Base-by-base conservation (phyloP, 768 basidiomycete species). In the Gloeophyllum trabeum region DNA sequence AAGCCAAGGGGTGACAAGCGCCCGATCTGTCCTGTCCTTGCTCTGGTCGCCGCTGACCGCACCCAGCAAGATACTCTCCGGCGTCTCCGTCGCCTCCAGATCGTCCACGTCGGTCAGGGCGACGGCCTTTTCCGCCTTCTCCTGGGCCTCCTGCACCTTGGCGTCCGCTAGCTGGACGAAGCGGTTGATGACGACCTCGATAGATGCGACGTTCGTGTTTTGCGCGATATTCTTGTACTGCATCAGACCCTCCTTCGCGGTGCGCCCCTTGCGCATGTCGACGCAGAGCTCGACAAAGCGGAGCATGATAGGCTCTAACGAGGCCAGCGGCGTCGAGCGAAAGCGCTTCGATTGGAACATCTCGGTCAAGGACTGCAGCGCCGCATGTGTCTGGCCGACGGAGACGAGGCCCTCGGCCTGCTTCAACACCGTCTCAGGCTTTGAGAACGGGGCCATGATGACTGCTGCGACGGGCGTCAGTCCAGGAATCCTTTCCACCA, bases 191-290 rank as follows among this genome's bases (percentile, higher is more conserved):
- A 97, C 91, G 37, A 74, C 69, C 60, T 99, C 94, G 58, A 99
- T 93, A 47, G 85, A 89, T 39, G 75, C 76, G 32, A 97, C 90
- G 58, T 77, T 88, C 18, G 82, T 79, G 52, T 93, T 91, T 56
- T 99, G 94, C 0, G 91, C 91, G 51, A 96, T 91, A 59, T 97
- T 97, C 68, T 96, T 97, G 76, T 89, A 96, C 57, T 90, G 84
- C 80, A 94, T 89, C 38, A 98, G 76, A 19, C 90, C 93, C 56
- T 93, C 91, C 61, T 94, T 92, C 19, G 92, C 93, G 21, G 87
- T 82, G 21, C 90, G 75, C 1, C 92, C 92, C 61, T 93, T 92
- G 50, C 90, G 78, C 74, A 96, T 81, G 47, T 90, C 83, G 46
- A 97, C 91, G 58, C 91, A 98, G 38, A 99, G 84, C 56, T 93